phyloP scores from a whole-genome alignment of 164 flowering plant species.

The Protea cynaroides region DNA sequence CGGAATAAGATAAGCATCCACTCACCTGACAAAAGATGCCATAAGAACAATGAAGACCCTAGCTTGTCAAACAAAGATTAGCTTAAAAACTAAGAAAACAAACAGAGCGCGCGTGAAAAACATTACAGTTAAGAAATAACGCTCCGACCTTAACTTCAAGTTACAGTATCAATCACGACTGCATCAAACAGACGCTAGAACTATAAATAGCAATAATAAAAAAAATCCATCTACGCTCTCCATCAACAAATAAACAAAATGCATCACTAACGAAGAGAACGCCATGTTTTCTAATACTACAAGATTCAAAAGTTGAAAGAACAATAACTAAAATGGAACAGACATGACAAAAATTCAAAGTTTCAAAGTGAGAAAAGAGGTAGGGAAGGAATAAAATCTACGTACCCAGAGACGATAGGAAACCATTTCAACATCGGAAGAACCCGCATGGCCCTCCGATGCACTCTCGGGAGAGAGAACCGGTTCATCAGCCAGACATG shows the following conservation, averaged over 20 bases:
- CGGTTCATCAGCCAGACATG: constrained; percentile 39
- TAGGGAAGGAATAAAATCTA: neutral
- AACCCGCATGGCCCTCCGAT: constrained; percentile 10
- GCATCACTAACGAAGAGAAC: no score
- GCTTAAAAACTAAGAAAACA: neutral
- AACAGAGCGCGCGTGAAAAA: neutral
- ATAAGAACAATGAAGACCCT: neutral
- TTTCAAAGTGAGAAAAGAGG: neutral
- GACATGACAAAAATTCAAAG: neutral
- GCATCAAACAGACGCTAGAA: neutral
- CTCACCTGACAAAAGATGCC: constrained; percentile 48
- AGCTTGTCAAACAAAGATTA: neutral
- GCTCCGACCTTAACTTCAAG: neutral
- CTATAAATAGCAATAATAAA: neutral
- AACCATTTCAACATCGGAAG: constrained; percentile 44
- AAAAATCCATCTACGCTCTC: neutral
- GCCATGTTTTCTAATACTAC: neutral
- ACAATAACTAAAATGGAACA: neutral
- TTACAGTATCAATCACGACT: neutral
- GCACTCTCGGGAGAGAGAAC: constrained; percentile 24
- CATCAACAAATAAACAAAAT: neutral
- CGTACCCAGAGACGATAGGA: constrained; percentile 89
- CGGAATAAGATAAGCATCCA: constrained; percentile 81
- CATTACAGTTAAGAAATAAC: neutral
- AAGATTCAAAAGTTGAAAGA: neutral